Conservation (phyloP, 768 basidiomycete genomes). For the Heimioporus sp. region DNA sequence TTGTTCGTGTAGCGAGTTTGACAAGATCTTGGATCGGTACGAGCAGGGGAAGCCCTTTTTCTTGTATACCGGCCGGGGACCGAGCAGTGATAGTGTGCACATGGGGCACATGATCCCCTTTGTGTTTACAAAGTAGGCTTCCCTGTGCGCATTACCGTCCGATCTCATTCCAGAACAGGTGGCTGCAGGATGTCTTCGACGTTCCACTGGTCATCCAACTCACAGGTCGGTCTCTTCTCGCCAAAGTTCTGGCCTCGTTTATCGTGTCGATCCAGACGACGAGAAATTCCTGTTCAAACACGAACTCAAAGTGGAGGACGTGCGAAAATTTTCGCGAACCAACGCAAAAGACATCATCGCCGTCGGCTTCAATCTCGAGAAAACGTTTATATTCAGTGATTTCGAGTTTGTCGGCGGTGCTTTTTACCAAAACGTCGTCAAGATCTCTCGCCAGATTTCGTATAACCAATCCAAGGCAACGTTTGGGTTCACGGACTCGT, state of each 20-base stretch:
- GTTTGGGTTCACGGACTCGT: slow-evolving; percentile 97
- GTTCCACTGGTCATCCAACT: slow-evolving; percentile 94
- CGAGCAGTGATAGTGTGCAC: slow-evolving; percentile 96
- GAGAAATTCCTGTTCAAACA: slow-evolving; percentile 99
- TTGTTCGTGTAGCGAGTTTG: slow-evolving; percentile 76
- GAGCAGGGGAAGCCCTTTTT: slow-evolving; percentile 98
- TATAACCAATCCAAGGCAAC: slow-evolving; percentile 92
- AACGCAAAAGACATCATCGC: slow-evolving; percentile 98
- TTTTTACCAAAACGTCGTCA: slow-evolving; percentile 93
- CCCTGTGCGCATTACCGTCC: neutral
- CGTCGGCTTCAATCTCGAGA: slow-evolving; percentile 86
- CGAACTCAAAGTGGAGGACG: slow-evolving; percentile 87
- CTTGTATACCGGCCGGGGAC: slow-evolving; percentile 96
- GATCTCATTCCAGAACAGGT: slow-evolving; percentile 45
- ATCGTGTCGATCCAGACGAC: slow-evolving; percentile 60
- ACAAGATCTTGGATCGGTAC: slow-evolving; percentile 90
- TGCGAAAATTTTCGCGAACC: slow-evolving; percentile 71
- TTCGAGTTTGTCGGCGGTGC: slow-evolving; percentile 86
- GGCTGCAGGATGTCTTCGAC: slow-evolving; percentile 95
- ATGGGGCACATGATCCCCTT: slow-evolving; percentile 98
- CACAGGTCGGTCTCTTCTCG: slow-evolving; percentile 56
- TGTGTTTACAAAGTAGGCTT: slow-evolving; percentile 87
- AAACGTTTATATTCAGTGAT: slow-evolving; percentile 97
- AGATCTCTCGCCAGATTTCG: slow-evolving; percentile 90
- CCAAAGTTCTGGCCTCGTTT: neutral